Evolutionary conservation across 1,139 yeast genomes (phyloP), one percentile per base, ranked within the genome.

Genomic region (Lodderomyces jiufengensis): DNA sequence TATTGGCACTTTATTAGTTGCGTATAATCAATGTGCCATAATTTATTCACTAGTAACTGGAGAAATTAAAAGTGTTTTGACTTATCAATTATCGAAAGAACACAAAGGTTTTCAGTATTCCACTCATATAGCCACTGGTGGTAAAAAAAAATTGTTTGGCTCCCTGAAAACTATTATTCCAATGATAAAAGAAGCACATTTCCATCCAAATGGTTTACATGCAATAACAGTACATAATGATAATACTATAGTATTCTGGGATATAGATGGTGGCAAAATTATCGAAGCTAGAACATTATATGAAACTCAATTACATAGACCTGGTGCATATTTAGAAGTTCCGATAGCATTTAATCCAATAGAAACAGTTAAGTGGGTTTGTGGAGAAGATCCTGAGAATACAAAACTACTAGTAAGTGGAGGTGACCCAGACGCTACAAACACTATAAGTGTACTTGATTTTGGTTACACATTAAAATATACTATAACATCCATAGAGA

Each of bases 161-260:
- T 54, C 60, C n/a, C 54, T 63, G 4, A 67, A 66, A 39, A 65
- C 58, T n/a, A 56, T 69, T 2, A 44, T 57, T 22, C 82, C 92
- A 1, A 75, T 67, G 29, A 54, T 85, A 2, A 49, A 66, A 2
- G 78, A 77, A 36, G 81, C 96, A 0, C 67, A 78, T 28, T 92
- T 86, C 76, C 97, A 90, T 55, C 98, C 99, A 2, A 87, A 88
- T 54, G 97, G 97, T 0, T 71, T 87, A 31, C 95, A 90, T 55
- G 64, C 87, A 5, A 71, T 85, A 11, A 82, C 95, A 0, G 74
- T 79, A 2, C 95, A 90, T 54, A 77, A 65, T 13, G 97, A 90
- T 50, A 92, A 90, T 34, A 75, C 95, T 0, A 52, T 94, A 31
- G 95, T 78, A 4, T 92, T 92, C 51, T 94, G 97, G 97, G 98